A percentile compares a stretch with the other conserved stretches of the same genome.
phyloP scores from a whole-genome alignment of 148 eudicot genomes.

The Linanthus parryae region DNA sequence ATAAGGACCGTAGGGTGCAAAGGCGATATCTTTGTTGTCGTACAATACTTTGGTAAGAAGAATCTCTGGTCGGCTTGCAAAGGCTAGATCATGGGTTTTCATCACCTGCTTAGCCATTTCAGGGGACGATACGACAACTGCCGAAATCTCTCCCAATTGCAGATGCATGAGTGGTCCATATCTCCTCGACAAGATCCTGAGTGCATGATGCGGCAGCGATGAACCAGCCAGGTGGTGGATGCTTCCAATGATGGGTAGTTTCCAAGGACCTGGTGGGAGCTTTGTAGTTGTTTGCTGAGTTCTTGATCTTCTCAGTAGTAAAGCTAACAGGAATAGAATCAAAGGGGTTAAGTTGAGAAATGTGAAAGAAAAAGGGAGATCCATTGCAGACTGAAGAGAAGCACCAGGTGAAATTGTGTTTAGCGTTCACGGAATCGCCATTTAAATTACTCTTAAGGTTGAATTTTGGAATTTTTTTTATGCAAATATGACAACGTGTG shows the following conservation, averaged over 20 bases:
- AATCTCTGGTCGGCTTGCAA: not conserved
- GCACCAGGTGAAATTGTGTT: no score
- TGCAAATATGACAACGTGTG: no score
- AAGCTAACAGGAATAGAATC: not conserved
- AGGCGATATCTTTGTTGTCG: not conserved
- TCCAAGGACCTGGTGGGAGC: constrained; percentile 5
- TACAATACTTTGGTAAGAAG: not conserved
- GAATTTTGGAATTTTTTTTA: no score
- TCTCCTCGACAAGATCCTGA: not conserved
- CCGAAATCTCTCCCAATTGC: not conserved
- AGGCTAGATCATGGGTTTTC: constrained; percentile 1
- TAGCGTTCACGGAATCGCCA: no score
- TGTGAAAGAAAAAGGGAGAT: not conserved
- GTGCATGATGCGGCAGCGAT: constrained; percentile 3
- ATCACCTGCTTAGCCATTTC: constrained; percentile 1
- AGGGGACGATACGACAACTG: not conserved
- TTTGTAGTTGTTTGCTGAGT: not conserved
- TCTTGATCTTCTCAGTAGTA: not conserved
- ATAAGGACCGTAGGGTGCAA: not conserved
- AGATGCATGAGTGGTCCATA: constrained; percentile 2
- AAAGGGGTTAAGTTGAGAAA: not conserved
- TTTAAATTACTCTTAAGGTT: no score
- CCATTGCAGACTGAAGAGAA: no score
- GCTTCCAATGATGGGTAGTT: constrained; percentile 3
- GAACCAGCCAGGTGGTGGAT: constrained; percentile 1